Percentiles rank a stretch among this genome's conserved stretches.
These are phyloP conservation scores for Symbiotaphrina buchneri DNA, from an alignment of 495 filamentous ascomycete genomes.

Conservation along the genomic window DNA sequence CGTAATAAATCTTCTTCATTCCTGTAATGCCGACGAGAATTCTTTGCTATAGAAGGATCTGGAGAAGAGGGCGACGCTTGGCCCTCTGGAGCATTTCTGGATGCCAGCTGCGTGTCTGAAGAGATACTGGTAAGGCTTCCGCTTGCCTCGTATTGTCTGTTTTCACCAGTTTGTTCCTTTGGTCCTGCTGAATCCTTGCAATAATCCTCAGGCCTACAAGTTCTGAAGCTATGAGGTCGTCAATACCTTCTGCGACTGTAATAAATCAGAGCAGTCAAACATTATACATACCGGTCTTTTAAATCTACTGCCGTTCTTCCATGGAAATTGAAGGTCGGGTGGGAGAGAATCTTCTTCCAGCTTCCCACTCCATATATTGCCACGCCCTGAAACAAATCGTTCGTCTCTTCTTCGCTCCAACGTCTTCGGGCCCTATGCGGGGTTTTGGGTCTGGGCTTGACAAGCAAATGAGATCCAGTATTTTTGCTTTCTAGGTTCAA, in stretches of 20 bases:
- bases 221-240: no score
- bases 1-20: constrained; percentile 26
- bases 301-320: constrained; percentile 55
- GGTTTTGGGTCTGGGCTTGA: neutral
- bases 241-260: no score
- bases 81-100: neutral
- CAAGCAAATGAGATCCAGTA: neutral
- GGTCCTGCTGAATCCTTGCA: no score
- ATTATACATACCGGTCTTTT: constrained; percentile 51
- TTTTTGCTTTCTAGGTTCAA: neutral
- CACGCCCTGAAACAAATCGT: constrained; percentile 52
- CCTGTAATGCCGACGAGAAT: constrained; percentile 8
- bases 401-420: constrained; percentile 76
- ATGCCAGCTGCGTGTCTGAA: neutral
- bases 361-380: constrained; percentile 64
- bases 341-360: constrained; percentile 70
- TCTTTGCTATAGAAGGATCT: neutral
- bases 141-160: no score
- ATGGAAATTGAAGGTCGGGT: constrained; percentile 53
- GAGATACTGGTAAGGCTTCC: no score
- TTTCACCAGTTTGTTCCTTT: no score
- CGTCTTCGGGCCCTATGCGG: constrained; percentile 10
- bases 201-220: no score
- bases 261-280: no score
- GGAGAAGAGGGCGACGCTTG: neutral